Base-by-base conservation (phyloP, 2,329 filamentous ascomycete genomes). In the Epichloe scottii region DNA sequence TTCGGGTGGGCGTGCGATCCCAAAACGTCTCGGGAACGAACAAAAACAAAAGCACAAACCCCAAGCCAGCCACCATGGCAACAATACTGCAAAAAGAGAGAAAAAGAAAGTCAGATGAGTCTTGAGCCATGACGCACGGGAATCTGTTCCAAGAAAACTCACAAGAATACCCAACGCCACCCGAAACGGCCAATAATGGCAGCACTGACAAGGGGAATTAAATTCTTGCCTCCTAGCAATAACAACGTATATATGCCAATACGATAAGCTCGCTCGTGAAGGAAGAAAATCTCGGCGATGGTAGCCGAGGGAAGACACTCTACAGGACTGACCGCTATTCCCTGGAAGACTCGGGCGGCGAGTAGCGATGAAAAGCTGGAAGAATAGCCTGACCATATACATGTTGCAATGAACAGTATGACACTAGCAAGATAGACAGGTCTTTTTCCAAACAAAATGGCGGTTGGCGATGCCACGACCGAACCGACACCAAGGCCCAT, bases 21-120 rank as follows among this genome's bases (percentile, higher is more conserved):
- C 91, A 97, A 58, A 95, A 96, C 0, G 89, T 95, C 68, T 97
- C 91, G 0, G 91, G 91, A 0, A 95, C 87, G 59, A 95, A 95
- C 53, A 96, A 74, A 64, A 95, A 95, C 1, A 97, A 74, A 3
- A 95, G 69, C 19, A 79, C 64, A 38, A 82, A 76, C 53, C 82
- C 83, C 46, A 87, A 78, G 0, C 75, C 87, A 35, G 89, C 85
- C 10, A 95, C 71, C 3, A 95, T 87, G 0, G 89, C 81, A 44
- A 95, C 82, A 51, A 95, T 82, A 85, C 85, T 86, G 48, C 8
- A n/a, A 11, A 11, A 10, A 10, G 17, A 35, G 5, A 39, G 21
- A 33, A 33, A 23, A 55, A 67, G 58, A 50, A n/a, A 46, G 50
- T 12, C 40, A 34, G 30, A 23, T 12, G 15, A 26, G 12, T 34